Percentiles rank a stretch among this genome's conserved stretches.
Evolutionary conservation across 1,139 yeast species (phyloP).

Genomic region (Pichia kudriavzevii): DNA sequence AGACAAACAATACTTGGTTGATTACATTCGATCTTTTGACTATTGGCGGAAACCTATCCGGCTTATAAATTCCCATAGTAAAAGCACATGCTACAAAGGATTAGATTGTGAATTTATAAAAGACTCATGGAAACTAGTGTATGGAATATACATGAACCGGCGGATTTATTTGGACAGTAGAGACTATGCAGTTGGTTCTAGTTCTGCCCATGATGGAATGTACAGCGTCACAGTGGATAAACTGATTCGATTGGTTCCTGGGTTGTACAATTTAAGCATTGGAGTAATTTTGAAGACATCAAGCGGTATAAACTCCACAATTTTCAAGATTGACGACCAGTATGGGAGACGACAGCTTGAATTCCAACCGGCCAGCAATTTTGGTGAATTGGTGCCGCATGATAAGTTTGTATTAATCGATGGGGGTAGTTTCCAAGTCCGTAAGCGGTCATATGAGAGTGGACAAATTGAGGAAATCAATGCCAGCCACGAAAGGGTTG

Average conservation of each 20-base stretch:
- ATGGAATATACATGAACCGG: conserved; percentile 43
- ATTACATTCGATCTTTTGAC: conserved; percentile 42
- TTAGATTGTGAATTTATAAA: conserved; percentile 27
- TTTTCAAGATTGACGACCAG: conserved; percentile 37
- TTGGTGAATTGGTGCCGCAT: conserved; percentile 50
- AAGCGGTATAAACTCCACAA: conserved; percentile 50
- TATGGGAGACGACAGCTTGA: conserved; percentile 28
- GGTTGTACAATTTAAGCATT: conserved; percentile 40
- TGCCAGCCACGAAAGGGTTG: conserved; percentile 1
- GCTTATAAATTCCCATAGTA: conserved; percentile 31
- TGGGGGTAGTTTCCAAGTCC: conserved; percentile 42
- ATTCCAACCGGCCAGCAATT: conserved; percentile 50
- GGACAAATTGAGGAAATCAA: neutral
- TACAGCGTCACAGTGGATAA: conserved; percentile 16
- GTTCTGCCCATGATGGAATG: conserved; percentile 25
- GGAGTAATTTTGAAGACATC: conserved; percentile 48
- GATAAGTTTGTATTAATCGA: conserved; percentile 45
- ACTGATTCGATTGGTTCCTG: conserved; percentile 44
- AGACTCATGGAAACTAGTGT: conserved; percentile 52
- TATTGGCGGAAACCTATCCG: conserved; percentile 36
- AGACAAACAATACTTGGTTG: conserved; percentile 34
- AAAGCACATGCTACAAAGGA: no score
- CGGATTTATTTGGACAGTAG: conserved; percentile 46
- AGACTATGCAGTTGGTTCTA: conserved; percentile 43
- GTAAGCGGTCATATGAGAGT: conserved; percentile 5